Evolutionary conservation across 306 rosid genomes (phyloP).

Genomic region (Rosa persica): DNA sequence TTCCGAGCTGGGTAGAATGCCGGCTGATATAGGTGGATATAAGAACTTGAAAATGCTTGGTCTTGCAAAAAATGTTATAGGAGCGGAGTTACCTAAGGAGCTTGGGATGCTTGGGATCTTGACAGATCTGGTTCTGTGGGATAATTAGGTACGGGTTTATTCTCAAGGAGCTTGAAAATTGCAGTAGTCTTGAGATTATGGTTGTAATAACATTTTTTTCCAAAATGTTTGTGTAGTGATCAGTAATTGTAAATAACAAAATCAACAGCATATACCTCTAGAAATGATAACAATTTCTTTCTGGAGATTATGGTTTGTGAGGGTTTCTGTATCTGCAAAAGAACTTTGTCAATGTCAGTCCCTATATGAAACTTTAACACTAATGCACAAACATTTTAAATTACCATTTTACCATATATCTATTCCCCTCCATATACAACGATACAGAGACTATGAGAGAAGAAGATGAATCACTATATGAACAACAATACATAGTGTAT

Average conservation of each 20-base stretch:
- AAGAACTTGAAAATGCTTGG: constrained; percentile 67
- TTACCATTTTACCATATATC: no score
- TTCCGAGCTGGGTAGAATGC: constrained; percentile 89
- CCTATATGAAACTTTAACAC: no score
- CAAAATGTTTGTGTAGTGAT: no score
- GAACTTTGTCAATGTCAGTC: no score
- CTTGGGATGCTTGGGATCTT: constrained; percentile 70
- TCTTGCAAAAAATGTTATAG: constrained; percentile 79
- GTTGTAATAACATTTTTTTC: no score
- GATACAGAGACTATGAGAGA: background rate
- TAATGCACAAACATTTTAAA: no score
- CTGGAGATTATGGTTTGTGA: no score
- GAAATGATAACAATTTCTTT: no score
- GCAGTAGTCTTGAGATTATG: constrained; percentile 53
- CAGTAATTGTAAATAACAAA: no score
- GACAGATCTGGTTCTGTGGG: constrained; percentile 64
- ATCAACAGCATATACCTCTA: no score
- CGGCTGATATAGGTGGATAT: constrained; percentile 70
- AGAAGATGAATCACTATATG: background rate
- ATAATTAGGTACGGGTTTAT: constrained; percentile 60
- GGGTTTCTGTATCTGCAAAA: no score
- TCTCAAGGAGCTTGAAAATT: constrained; percentile 81
- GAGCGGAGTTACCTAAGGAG: constrained; percentile 73
- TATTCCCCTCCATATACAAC: no score
- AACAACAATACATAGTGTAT: background rate